Evolutionary conservation across 179 eudicot genomes (phyloP).

Genomic region (Spinacia oleracea): DNA sequence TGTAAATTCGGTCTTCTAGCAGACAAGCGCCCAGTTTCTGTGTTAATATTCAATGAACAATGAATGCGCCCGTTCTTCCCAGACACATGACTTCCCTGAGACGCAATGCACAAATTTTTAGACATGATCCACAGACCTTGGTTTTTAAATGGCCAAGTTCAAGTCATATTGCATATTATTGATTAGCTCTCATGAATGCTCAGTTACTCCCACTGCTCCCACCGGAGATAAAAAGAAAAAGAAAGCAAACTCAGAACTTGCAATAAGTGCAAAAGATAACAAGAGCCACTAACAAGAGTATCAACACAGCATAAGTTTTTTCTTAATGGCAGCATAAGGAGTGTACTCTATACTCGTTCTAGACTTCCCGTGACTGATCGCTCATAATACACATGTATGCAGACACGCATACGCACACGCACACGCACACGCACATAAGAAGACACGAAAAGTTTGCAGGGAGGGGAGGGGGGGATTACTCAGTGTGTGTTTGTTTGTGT

Average conservation of each 20-base stretch:
- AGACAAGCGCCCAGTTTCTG: slow-evolving; percentile 97
- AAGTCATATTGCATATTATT: background rate
- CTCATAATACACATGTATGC: background rate
- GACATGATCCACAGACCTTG: slow-evolving; percentile 5
- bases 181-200: background rate
- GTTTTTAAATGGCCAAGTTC: background rate
- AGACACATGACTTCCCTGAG: slow-evolving; percentile 78
- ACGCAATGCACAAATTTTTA: slow-evolving; percentile 23
- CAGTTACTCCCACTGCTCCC: too few relatives aligned
- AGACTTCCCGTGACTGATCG: background rate
- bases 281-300: too few relatives aligned
- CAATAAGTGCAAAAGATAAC: too few relatives aligned
- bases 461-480: background rate
- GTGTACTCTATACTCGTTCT: background rate
- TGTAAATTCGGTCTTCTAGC: slow-evolving; percentile 98
- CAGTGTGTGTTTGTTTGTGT: background rate
- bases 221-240: too few relatives aligned
- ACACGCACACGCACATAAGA: background rate
- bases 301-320: too few relatives aligned
- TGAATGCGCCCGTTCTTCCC: slow-evolving; percentile 91
- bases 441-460: slow-evolving; percentile 5
- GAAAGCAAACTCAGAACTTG: too few relatives aligned
- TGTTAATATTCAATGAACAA: slow-evolving; percentile 93
- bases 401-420: too few relatives aligned
- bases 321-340: background rate